Evolutionary conservation across 1,139 yeast species (phyloP).

Genomic region (Kodamaea alishanica): DNA sequence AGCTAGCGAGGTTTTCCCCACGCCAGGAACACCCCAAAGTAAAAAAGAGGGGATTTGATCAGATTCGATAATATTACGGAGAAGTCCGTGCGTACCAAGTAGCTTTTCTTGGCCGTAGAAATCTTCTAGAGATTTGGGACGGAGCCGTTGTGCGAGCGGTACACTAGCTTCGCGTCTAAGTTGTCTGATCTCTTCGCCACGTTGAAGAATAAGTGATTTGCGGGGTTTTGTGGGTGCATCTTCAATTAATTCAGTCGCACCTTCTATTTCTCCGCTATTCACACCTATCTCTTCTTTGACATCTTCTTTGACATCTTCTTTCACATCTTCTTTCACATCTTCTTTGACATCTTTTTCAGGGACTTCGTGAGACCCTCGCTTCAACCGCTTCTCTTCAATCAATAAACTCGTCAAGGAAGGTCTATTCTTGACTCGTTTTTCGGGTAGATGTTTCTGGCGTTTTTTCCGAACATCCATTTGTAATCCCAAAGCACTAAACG

Average conservation of each 20-base stretch:
- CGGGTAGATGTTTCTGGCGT: slow-evolving; percentile 13
- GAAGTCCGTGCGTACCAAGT: slow-evolving; percentile 68
- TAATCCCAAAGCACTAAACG: slow-evolving; percentile 31
- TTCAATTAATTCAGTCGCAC: not conserved
- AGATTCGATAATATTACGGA: slow-evolving; percentile 62
- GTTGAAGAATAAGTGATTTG: slow-evolving; percentile 6
- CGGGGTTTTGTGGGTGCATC: not conserved
- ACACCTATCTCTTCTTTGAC: not conserved
- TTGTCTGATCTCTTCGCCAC: slow-evolving; percentile 16
- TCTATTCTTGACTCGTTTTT: slow-evolving; percentile 17
- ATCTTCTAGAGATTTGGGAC: slow-evolving; percentile 72
- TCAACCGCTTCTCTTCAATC: slow-evolving; percentile 31
- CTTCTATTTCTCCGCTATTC: not conserved
- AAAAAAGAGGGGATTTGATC: slow-evolving; percentile 78
- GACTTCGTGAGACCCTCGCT: slow-evolving; percentile 4
- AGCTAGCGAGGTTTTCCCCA: slow-evolving; percentile 83
- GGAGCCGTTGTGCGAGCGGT: slow-evolving; percentile 84
- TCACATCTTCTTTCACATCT: not conserved
- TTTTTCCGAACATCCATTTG: slow-evolving; percentile 25
- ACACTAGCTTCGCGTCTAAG: slow-evolving; percentile 46
- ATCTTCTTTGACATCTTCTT: slow-evolving; percentile 1
- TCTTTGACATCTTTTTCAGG: not conserved
- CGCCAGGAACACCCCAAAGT: slow-evolving; percentile 96
- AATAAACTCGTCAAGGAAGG: slow-evolving; percentile 31
- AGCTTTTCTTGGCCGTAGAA: slow-evolving; percentile 85